Evolutionary conservation across 805 yeast genomes (phyloP), one percentile per base, ranked within the genome.

Genomic region (Kluyveromyces lactis): DNA sequence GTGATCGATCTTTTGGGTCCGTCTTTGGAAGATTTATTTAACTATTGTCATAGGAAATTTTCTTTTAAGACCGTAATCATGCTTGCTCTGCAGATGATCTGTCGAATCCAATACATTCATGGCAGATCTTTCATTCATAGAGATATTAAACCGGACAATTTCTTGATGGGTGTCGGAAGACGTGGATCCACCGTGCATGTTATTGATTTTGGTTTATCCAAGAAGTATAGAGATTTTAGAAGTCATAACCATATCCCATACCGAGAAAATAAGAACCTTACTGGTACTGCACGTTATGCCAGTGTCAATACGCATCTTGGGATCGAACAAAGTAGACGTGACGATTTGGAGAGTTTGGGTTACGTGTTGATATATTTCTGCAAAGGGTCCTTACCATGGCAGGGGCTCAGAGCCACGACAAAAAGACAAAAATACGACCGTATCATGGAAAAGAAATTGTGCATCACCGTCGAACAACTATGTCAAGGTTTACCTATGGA

Each of bases 261-360:
- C 65, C 77, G 95, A 50, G 97, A 90, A 67, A 89, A 90, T 66
- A 90, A 92, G 65, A 87, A 90, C 56, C 75, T 90, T 54, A 90
- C 97, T 12, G 98, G 98, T 56, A 90, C 98, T 18, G 97, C 97
- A 13, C 79, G 98, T 58, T 92, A 90, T 63, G 97, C 97, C 38
- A 77, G 87, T 43, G 81, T 92, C 51, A 90, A 89, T 64, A 90
- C 98, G 26, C 98, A 90, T 66, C 70, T 92, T 61, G 98, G 98
- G 41, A 84, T 90, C 51, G 98, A 90, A 62, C 98, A 90, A 66
- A 79, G 87, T 52, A 79, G 98, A 68, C 78, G 98, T 62, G 98
- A 90, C 64, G 98, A 90, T 62, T 73, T 90, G 53, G 98, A 92
- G 67, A 81, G 92, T 45, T 73, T 90, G 56, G 97, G 96, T 37